Evolutionary conservation across 768 basidiomycete species (phyloP).

Genomic region (Boletales sp.): DNA sequence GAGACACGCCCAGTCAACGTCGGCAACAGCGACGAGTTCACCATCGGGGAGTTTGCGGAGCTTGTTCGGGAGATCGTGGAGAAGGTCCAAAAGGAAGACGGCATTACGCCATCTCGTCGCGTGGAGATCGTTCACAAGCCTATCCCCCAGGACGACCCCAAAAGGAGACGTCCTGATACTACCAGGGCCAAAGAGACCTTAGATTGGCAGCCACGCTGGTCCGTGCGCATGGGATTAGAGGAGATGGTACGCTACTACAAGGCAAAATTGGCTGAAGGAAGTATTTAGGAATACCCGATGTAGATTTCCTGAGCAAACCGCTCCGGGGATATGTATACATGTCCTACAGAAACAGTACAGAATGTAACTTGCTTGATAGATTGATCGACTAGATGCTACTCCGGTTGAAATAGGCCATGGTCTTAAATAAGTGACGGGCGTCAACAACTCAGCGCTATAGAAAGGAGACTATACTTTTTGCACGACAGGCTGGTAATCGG

Average conservation of each 20-base stretch:
- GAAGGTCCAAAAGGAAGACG: constrained; percentile 87
- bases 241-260: constrained; percentile 96
- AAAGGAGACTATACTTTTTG: constrained; percentile 10
- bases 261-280: constrained; percentile 83
- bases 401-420: neutral
- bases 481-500: neutral
- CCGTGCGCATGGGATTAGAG: constrained; percentile 87
- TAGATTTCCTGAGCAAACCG: neutral
- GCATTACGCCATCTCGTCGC: constrained; percentile 44
- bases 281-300: constrained; percentile 42
- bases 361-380: neutral
- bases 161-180: constrained; percentile 91
- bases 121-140: constrained; percentile 74
- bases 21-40: constrained; percentile 94
- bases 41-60: constrained; percentile 90
- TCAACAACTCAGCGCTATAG: no score
- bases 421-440: no score
- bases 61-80: constrained; percentile 90
- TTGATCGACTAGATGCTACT: constrained; percentile 10
- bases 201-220: constrained; percentile 92
- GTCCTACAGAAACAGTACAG: constrained; percentile 13
- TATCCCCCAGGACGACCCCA: constrained; percentile 91
- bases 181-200: constrained; percentile 81
- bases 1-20: constrained; percentile 96
- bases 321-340: constrained; percentile 8